Percentiles rank a stretch among this genome's conserved stretches.
phyloP scores from a whole-genome alignment of 1,139 yeast species.

The Debaryomyces sp. region DNA sequence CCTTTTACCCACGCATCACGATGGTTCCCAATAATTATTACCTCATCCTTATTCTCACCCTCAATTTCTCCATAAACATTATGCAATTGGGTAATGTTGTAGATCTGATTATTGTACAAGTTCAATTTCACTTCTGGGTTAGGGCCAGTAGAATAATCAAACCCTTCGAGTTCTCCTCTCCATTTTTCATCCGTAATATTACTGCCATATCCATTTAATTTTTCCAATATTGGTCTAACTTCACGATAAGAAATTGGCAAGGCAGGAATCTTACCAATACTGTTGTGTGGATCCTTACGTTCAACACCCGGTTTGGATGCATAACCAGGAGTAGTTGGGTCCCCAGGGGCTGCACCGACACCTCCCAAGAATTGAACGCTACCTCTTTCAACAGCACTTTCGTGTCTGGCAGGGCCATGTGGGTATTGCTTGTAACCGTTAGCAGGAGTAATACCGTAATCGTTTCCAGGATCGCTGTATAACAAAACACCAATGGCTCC shows the following conservation, averaged over 20 bases:
- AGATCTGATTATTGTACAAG: slow-evolving; percentile 45
- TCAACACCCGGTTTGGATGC: slow-evolving; percentile 63
- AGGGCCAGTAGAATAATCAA: slow-evolving; percentile 47
- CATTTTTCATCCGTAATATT: slow-evolving; percentile 31
- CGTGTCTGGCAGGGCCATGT: slow-evolving; percentile 51
- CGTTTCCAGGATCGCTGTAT: slow-evolving; percentile 51
- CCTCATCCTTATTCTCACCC: slow-evolving; percentile 44
- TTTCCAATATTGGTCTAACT: slow-evolving; percentile 45
- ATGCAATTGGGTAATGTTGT: slow-evolving; percentile 45
- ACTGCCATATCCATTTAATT: slow-evolving; percentile 46
- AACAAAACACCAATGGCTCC: slow-evolving; percentile 49
- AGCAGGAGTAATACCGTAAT: slow-evolving; percentile 42
- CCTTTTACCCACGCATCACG: slow-evolving; percentile 59
- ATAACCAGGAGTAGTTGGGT: slow-evolving; percentile 86
- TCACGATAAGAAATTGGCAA: slow-evolving; percentile 51
- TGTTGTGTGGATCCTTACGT: slow-evolving; percentile 42
- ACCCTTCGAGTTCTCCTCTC: slow-evolving; percentile 47
- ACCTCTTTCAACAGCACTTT: slow-evolving; percentile 72
- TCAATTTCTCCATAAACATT: slow-evolving; percentile 51
- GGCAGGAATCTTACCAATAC: slow-evolving; percentile 50
- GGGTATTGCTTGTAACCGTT: slow-evolving; percentile 51
- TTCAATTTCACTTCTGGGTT: slow-evolving; percentile 47
- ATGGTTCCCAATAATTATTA: slow-evolving; percentile 49
- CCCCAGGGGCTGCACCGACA: slow-evolving; percentile 68
- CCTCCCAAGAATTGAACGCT: slow-evolving; percentile 78